Conservation (phyloP, 2,329 filamentous ascomycete species). For the Colletotrichum liriopes region DNA sequence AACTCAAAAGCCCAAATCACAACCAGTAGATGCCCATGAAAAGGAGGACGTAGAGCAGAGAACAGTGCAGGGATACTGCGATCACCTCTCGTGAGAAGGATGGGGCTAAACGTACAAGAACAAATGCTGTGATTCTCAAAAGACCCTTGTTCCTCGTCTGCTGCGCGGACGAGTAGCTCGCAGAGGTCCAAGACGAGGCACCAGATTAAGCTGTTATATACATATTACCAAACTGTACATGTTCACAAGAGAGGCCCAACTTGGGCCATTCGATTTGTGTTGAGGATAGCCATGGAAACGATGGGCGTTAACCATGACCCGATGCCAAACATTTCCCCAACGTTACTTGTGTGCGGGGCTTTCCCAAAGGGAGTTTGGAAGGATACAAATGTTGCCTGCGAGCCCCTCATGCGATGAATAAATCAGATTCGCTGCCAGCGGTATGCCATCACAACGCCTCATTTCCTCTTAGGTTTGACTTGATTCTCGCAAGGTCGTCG, state of each 20-base stretch:
- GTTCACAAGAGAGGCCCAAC: not conserved
- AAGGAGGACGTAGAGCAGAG: not conserved
- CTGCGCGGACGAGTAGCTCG: too few species aligned
- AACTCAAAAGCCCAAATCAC: not conserved
- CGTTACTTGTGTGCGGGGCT: not conserved
- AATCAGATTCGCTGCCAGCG: not conserved
- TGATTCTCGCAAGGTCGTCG: constrained; percentile 63
- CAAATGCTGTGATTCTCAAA: not conserved
- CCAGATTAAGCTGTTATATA: not conserved
- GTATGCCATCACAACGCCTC: not conserved
- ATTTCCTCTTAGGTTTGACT: constrained; percentile 58
- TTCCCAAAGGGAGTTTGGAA: not conserved
- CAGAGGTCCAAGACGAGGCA: not conserved
- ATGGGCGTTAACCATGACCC: not conserved
- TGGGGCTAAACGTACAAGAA: not conserved
- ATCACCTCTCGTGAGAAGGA: not conserved
- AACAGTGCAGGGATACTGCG: too few species aligned
- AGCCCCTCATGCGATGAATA: not conserved
- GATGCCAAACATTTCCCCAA: not conserved
- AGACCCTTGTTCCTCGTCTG: not conserved
- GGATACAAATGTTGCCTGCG: not conserved
- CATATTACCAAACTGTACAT: not conserved
- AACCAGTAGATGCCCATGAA: not conserved
- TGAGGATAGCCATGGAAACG: not conserved
- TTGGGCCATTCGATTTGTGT: not conserved